Evolutionary conservation across 306 rosid species (phyloP), one percentile per base, ranked within the genome.

Genomic region (Prunus mume): DNA sequence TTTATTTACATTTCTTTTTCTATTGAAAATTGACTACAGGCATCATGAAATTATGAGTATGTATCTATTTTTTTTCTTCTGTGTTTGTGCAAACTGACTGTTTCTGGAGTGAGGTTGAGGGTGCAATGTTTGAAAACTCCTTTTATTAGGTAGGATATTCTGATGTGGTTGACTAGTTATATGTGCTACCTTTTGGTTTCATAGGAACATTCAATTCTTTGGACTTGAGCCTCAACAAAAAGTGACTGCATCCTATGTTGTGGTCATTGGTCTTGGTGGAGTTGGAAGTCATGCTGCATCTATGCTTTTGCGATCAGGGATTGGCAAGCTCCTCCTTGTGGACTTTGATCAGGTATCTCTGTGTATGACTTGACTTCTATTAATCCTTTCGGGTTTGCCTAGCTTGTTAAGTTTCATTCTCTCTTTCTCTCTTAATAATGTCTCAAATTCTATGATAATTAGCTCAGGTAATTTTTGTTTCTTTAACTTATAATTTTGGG

Each of bases 251-350:
- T 90, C 98, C 7, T 91, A 92, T 84, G 95, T 92, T 75, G 97
- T 94, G 83, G 92, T 94, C 73, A 90, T 94, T 86, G 98, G 98
- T 81, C 97, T 94, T 83, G 98, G 98, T 81, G 97, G 98, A 78
- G 96, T 94, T 22, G 97, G 97, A 78, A 94, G 98, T 83, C 96
- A 94, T 81, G 98, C 98, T 66, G 97, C 98, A 54, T 69, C 89
- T 72, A 89, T 94, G 98, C 97, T 94, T 76, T 82, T 94, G 79
- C 88, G 98, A 78, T 87, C 98, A 34, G 97, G 98, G 70, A 80
- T 92, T 81, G 97, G 98, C 74, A 89, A 87, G 87, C 98, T 94
- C 74, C 97, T 94, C 74, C 96, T 94, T 70, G 96, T 94, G 76
- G 98, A 94, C 84, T 92, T 94, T 85, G 97, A 94, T 75, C 98